phyloP scores from a whole-genome alignment of 1,284 basidiomycete species.

The Leccinum pseudoinsigne region DNA sequence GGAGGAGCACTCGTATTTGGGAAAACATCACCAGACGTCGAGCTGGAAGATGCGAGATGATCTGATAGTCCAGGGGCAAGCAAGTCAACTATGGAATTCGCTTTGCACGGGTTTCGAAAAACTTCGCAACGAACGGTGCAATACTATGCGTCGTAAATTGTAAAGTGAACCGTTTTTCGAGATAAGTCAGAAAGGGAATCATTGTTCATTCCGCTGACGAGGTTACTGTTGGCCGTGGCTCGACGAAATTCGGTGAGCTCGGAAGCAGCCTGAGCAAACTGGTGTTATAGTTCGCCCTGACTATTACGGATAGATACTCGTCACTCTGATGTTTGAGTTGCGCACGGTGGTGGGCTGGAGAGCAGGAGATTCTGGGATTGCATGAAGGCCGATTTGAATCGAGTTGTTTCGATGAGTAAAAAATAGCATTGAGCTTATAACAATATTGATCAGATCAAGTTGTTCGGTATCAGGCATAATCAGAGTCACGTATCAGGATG shows the following conservation, averaged over 20 bases:
- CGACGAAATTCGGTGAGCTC: not conserved
- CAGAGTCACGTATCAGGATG: no score
- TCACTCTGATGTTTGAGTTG: not conserved
- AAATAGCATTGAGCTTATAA: no score
- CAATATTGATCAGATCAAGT: no score
- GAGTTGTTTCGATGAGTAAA: no score
- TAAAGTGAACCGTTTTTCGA: not conserved
- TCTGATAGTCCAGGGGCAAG: not conserved
- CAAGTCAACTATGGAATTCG: not conserved
- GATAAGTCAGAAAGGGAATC: not conserved
- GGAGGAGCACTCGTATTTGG: no score
- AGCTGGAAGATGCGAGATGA: not conserved
- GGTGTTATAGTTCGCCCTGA: slow-evolving; percentile 13
- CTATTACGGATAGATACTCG: not conserved
- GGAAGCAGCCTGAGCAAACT: not conserved
- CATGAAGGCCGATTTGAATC: slow-evolving; percentile 1
- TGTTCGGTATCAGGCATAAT: no score
- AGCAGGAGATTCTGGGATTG: not conserved
- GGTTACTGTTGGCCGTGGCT: not conserved
- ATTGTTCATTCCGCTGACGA: not conserved
- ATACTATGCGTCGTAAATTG: not conserved
- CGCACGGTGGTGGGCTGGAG: not conserved
- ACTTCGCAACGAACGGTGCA: not conserved
- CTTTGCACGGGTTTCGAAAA: not conserved
- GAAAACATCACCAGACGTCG: not conserved